Percentiles rank a stretch among this genome's conserved stretches.
phyloP scores from a whole-genome alignment of 164 flowering plant species.

The Aristolochia californica region DNA sequence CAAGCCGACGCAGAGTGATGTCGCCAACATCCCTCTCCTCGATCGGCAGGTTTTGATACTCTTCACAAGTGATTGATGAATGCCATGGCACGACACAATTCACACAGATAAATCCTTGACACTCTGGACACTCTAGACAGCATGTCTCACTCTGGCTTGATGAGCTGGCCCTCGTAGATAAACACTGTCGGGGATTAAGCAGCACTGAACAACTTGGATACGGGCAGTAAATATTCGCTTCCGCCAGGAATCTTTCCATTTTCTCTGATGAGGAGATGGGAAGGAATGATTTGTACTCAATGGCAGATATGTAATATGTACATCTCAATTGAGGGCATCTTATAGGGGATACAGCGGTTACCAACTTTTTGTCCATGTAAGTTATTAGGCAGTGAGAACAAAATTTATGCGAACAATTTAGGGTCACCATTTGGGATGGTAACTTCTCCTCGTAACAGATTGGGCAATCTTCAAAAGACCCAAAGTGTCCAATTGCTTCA shows the following conservation, averaged over 20 bases:
- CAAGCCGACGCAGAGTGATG: conserved; percentile 48
- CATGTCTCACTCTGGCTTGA: conserved; percentile 43
- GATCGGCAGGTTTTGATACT: conserved; percentile 55
- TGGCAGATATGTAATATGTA: conserved; percentile 50
- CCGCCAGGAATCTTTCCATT: conserved; percentile 47
- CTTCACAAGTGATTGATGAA: conserved; percentile 64
- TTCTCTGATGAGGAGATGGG: conserved; percentile 49
- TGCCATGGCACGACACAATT: conserved; percentile 91
- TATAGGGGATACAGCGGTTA: conserved; percentile 60
- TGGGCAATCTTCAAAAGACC: conserved; percentile 44
- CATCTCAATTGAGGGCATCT: conserved; percentile 68
- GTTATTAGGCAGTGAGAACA: conserved; percentile 77
- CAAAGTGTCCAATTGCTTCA: conserved; percentile 57
- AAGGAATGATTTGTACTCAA: conserved; percentile 66
- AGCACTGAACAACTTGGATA: conserved; percentile 62
- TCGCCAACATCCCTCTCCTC: conserved; percentile 69
- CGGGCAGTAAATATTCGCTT: conserved; percentile 64
- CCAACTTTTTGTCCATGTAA: conserved; percentile 55
- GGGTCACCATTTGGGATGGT: conserved; percentile 41
- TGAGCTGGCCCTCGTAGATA: conserved; percentile 55
- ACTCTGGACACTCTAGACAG: conserved; percentile 68
- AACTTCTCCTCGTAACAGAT: conserved; percentile 75
- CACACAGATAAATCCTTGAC: conserved; percentile 58
- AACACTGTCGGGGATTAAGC: conserved; percentile 52
- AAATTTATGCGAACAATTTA: conserved; percentile 80